Evolutionary conservation across 2,329 filamentous ascomycete genomes (phyloP), one percentile per base, ranked within the genome.

Genomic region (Aspergillus felis): DNA sequence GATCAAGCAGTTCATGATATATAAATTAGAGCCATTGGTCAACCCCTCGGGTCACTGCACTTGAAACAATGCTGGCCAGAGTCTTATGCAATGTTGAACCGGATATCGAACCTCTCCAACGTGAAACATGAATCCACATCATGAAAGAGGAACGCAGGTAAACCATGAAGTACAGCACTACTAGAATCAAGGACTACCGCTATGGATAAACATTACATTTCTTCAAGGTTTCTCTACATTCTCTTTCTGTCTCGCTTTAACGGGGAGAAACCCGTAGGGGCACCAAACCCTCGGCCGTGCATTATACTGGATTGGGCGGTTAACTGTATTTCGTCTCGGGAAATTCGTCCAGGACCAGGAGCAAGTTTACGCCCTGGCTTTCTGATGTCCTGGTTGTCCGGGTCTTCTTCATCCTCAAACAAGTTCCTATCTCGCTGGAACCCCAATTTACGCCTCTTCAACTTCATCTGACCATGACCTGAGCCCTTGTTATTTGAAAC

Each of bases 401-500:
- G 84, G 10, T 73, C 84, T 8, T 89, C 87, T 4, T 87, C 87
- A 8, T 88, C 87, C 57, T 89, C 87, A 64, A 93, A 91, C 5
- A 94, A 70, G 3, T 85, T 89, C 64, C 78, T 81, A 61, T 85
- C 84, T 50, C 82, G 84, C 24, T 82, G 80, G 24, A 75, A 77
- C 3, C 87, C 85, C 1, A 90, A 76, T 74, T 91, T 92, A 61
- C 88, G 84, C 78, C 88, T 92, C 80, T 88, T 91, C 70, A 84
- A 87, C 61, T 68, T 79, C 60, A 70, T 68, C 22, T 74, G 76
- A 7, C 58, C 64, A n/a, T 62, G 64, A 14, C 64, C 60, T 9
- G 56, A 49, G 14, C 48, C 24, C 27, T n/a, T 55, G 44, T n/a
- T 60, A 48, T 47, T 41, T 9, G 29, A 27, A 47, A 32, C 41